Conservation (phyloP, 495 filamentous ascomycete species). For the Astrothelium subdiscretum region DNA sequence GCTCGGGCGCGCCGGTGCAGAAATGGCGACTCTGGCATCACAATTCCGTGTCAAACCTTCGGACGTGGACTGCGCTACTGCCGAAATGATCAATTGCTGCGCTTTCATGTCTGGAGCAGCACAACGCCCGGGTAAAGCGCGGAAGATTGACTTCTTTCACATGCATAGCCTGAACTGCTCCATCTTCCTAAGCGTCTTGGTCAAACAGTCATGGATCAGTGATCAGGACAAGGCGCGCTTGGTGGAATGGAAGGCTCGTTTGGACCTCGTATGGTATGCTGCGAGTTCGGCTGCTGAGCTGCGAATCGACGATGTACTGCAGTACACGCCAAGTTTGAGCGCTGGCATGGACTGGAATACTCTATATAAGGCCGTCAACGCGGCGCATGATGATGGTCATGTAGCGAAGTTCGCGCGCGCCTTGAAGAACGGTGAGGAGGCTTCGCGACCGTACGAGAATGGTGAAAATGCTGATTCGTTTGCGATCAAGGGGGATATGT, state of each 20-base stretch:
- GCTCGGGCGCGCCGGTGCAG: constrained; percentile 18
- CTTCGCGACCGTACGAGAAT: constrained; percentile 14
- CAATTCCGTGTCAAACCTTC: constrained; percentile 14
- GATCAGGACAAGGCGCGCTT: constrained; percentile 19
- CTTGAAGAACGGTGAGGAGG: constrained; percentile 25
- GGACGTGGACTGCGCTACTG: constrained; percentile 19
- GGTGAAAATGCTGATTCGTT: constrained; percentile 8
- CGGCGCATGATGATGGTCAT: constrained; percentile 31
- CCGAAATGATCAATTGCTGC: constrained; percentile 23
- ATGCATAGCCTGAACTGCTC: constrained; percentile 31
- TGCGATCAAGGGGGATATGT: constrained; percentile 22
- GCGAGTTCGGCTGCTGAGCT: constrained; percentile 15
- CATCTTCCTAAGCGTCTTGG: constrained; percentile 25
- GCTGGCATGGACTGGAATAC: constrained; percentile 19
- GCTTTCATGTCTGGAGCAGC: not conserved
- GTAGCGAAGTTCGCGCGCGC: constrained; percentile 28
- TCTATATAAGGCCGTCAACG: constrained; percentile 21
- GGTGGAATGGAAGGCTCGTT: constrained; percentile 29
- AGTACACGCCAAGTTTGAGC: constrained; percentile 7
- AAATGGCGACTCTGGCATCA: constrained; percentile 18
- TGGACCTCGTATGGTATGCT: constrained; percentile 29
- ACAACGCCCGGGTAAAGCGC: constrained; percentile 17
- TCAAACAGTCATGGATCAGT: constrained; percentile 14
- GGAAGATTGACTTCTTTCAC: constrained; percentile 32
- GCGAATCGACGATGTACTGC: constrained; percentile 6